Evolutionary conservation across 768 basidiomycete species (phyloP).

Genomic region (Nidularia pulvinata): DNA sequence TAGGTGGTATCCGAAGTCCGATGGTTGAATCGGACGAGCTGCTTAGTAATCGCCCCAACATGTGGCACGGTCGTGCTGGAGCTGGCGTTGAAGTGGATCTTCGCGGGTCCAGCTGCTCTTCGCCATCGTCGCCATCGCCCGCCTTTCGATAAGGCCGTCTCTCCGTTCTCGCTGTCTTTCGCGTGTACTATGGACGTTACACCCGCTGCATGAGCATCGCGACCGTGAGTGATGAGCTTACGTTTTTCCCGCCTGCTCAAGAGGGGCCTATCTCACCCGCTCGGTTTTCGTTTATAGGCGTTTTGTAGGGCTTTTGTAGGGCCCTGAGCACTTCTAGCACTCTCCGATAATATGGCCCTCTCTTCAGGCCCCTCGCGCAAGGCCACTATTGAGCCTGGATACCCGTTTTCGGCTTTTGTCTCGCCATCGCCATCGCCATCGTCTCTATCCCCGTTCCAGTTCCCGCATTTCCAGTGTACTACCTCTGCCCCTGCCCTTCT

Average conservation of each 20-base stretch:
- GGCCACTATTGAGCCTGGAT: conserved; percentile 3
- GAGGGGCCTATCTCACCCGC: not conserved
- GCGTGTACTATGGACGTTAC: conserved; percentile 6
- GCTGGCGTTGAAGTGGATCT: not conserved
- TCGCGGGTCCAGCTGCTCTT: not conserved
- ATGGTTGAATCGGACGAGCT: not conserved
- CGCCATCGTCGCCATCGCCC: not conserved
- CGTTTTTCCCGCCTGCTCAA: conserved; percentile 3
- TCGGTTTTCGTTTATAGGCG: conserved; percentile 1
- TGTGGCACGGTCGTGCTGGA: not conserved
- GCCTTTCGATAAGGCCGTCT: not conserved
- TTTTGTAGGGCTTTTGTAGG: conserved; percentile 9
- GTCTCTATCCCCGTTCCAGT: too few species aligned
- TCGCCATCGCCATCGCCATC: not conserved
- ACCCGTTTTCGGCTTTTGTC: not conserved
- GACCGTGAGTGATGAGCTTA: conserved; percentile 7
- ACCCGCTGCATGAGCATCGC: conserved; percentile 10
- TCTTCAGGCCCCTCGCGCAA: conserved; percentile 1
- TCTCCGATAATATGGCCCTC: conserved; percentile 7
- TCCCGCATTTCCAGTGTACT: too few species aligned
- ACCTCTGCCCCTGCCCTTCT: too few species aligned
- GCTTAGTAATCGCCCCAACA: not conserved
- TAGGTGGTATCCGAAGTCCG: not conserved
- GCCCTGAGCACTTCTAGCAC: conserved; percentile 9
- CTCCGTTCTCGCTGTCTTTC: not conserved